A percentile compares a stretch with the other conserved stretches of the same genome.
These are phyloP conservation scores for Ascobolus immersus DNA, from an alignment of 495 filamentous ascomycete species.

Conservation along the genomic window DNA sequence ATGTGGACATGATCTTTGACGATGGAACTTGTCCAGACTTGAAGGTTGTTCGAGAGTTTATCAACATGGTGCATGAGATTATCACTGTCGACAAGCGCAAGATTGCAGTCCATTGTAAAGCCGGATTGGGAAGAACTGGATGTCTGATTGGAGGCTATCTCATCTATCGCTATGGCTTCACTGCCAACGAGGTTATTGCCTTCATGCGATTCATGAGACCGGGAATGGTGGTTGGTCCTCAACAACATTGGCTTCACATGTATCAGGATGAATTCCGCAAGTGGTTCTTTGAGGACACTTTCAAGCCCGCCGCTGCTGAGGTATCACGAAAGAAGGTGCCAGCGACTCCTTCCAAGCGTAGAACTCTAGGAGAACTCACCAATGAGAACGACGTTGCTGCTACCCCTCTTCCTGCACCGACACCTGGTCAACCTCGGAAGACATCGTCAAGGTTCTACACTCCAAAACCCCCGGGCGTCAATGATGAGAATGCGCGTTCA, in stretches of 20 bases:
- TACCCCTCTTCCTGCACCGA: slow-evolving; percentile 78
- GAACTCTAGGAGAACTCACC: slow-evolving; percentile 28
- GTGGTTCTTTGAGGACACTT: slow-evolving; percentile 86
- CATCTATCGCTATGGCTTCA: slow-evolving; percentile 95
- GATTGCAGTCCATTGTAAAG: slow-evolving; percentile 96
- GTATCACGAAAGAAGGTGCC: slow-evolving; percentile 10
- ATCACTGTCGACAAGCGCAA: slow-evolving; percentile 66
- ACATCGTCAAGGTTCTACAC: too few species aligned
- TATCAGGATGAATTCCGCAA: slow-evolving; percentile 91
- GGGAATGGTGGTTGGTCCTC: slow-evolving; percentile 97
- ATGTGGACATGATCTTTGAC: slow-evolving; percentile 98
- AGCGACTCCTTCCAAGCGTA: slow-evolving; percentile 51
- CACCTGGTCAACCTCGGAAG: slow-evolving; percentile 87
- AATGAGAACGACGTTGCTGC: slow-evolving; percentile 31
- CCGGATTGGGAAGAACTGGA: slow-evolving; percentile 82
- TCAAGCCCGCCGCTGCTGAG: slow-evolving; percentile 29
- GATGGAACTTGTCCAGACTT: slow-evolving; percentile 88
- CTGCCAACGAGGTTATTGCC: slow-evolving; percentile 90
- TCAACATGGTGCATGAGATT: slow-evolving; percentile 78
- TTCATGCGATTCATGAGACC: slow-evolving; percentile 99
- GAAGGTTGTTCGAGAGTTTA: slow-evolving; percentile 65
- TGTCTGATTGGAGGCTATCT: slow-evolving; percentile 94
- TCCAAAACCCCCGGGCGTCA: too few species aligned
- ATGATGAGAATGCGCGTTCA: too few species aligned
- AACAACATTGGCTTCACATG: slow-evolving; percentile 96